Evolutionary conservation across 2,329 filamentous ascomycete species (phyloP).

Genomic region (Fusarium anguioides): DNA sequence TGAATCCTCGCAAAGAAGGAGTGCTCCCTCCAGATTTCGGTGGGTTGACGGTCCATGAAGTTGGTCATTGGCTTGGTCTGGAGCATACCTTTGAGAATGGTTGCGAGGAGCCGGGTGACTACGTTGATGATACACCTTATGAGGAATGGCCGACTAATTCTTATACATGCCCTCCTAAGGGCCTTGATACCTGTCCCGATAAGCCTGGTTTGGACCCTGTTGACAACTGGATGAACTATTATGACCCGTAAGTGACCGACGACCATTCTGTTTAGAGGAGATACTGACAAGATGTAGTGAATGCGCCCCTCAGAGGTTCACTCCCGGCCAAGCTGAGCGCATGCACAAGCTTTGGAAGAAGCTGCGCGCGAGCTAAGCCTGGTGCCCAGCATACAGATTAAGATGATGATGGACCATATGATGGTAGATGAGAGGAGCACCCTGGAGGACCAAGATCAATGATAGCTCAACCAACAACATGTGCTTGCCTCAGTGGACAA

Average conservation of each 20-base stretch:
- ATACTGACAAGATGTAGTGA: neutral
- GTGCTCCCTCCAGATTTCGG: neutral
- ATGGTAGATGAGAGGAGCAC: too few relatives aligned
- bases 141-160: neutral
- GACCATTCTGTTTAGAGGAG: rapidly evolving
- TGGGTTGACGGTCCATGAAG: slow-evolving; percentile 8
- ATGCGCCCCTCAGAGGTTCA: slow-evolving; percentile 16
- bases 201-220: slow-evolving; percentile 19
- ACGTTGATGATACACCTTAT: slow-evolving; percentile 21
- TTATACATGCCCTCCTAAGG: neutral
- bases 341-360: slow-evolving; percentile 32
- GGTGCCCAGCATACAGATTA: too few relatives aligned
- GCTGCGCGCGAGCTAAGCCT: neutral
- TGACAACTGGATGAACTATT: slow-evolving; percentile 26
- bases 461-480: too few relatives aligned
- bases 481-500: too few relatives aligned
- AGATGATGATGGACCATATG: too few relatives aligned
- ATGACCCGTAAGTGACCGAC: neutral
- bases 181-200: slow-evolving; percentile 13
- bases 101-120: slow-evolving; percentile 21
- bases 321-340: slow-evolving; percentile 11
- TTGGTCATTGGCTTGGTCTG: slow-evolving; percentile 27
- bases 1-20: neutral
- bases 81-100: slow-evolving; percentile 29
- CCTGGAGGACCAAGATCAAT: too few relatives aligned